Conservation (phyloP, 257 asterid species). For the Penstemon davidsonii region DNA sequence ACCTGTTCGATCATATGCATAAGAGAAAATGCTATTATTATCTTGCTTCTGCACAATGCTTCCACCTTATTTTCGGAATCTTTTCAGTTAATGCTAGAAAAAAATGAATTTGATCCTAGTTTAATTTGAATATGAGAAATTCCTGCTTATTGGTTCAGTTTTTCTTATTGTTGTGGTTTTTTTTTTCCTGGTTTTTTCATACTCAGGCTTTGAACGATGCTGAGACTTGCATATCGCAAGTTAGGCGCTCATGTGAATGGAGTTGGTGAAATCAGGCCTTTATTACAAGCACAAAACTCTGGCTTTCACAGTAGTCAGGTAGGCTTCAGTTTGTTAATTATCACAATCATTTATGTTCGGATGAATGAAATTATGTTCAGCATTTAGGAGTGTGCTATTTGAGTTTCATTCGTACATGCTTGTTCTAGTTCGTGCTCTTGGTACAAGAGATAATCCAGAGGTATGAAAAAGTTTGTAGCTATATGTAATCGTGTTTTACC, state of each 20-base stretch:
- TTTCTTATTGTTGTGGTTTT: background rate
- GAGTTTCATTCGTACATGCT: background rate
- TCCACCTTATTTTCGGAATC: background rate
- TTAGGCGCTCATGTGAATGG: constrained; percentile 33
- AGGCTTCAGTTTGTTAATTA: background rate
- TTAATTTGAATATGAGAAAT: background rate
- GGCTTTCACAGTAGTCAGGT: constrained; percentile 62
- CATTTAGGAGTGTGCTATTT: background rate
- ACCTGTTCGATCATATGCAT: constrained; percentile 23
- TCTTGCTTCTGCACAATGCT: background rate
- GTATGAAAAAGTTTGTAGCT: background rate
- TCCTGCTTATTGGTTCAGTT: background rate
- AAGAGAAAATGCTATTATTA: background rate
- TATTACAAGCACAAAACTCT: constrained; percentile 37
- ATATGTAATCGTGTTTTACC: background rate
- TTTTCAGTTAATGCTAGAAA: background rate
- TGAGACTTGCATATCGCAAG: constrained; percentile 51
- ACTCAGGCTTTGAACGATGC: constrained; percentile 45
- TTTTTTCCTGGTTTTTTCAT: constrained; percentile 10
- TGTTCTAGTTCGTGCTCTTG: background rate
- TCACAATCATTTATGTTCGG: background rate
- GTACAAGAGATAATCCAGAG: background rate
- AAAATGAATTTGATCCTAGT: background rate
- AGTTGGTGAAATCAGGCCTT: constrained; percentile 41
- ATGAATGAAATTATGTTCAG: background rate